Percentiles rank a stretch among this genome's conserved stretches.
phyloP scores from a whole-genome alignment of 352 stramenopile species.

The Globisporangium megalacanthum region DNA sequence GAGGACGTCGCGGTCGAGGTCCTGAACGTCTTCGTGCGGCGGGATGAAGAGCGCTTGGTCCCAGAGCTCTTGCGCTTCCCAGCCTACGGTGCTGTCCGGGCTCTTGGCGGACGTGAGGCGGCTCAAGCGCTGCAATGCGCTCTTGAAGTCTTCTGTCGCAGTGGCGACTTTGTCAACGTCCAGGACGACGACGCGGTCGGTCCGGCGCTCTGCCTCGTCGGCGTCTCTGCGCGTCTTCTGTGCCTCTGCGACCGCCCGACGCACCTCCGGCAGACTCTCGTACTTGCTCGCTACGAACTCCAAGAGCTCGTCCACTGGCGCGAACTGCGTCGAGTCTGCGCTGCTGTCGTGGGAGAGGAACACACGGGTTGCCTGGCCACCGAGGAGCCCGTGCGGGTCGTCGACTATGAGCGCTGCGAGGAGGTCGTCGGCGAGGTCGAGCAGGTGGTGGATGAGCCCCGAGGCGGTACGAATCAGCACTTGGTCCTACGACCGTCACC shows the following conservation, averaged over 20 bases:
- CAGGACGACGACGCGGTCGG: slow-evolving; percentile 24
- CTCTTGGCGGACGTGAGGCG: slow-evolving; percentile 31
- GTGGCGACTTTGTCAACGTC: slow-evolving; percentile 17
- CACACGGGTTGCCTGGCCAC: background rate
- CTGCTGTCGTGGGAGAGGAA: background rate
- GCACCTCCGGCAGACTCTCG: slow-evolving; percentile 12
- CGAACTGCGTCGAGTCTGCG: slow-evolving; percentile 1
- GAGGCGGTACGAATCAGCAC: slow-evolving; percentile 27
- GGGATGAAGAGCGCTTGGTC: slow-evolving; percentile 60
- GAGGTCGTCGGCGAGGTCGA: slow-evolving; percentile 30
- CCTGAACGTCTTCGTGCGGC: slow-evolving; percentile 39
- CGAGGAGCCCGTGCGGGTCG: slow-evolving; percentile 11
- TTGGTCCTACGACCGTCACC: slow-evolving; percentile 20
- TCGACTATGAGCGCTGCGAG: slow-evolving; percentile 6
- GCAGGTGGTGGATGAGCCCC: slow-evolving; percentile 24
- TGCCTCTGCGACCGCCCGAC: slow-evolving; percentile 2
- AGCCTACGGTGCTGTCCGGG: slow-evolving; percentile 40
- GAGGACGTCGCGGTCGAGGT: slow-evolving; percentile 34
- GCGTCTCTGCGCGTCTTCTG: slow-evolving; percentile 7
- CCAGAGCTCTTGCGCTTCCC: slow-evolving; percentile 45
- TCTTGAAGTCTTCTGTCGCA: slow-evolving; percentile 28
- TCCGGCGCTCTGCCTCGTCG: background rate
- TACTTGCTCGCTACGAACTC: slow-evolving; percentile 25
- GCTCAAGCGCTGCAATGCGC: slow-evolving; percentile 19
- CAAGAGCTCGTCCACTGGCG: slow-evolving; percentile 18